Conservation (phyloP, 805 yeast species). For the Yarrowia osloensis region DNA sequence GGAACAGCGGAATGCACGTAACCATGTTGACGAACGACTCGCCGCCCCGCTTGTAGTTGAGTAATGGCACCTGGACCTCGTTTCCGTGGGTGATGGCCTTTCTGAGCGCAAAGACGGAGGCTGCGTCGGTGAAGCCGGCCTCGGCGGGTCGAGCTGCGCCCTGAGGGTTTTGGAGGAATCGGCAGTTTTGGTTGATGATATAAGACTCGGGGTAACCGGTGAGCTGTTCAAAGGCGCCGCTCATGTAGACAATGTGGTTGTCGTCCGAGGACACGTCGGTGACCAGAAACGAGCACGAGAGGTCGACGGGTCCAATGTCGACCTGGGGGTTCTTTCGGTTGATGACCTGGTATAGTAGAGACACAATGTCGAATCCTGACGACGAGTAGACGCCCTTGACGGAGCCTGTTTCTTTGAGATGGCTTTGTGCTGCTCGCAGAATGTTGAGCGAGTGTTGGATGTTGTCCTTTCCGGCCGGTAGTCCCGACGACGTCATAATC, state of each 20-base stretch:
- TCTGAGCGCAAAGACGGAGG: conserved; percentile 11
- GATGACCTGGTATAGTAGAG: conserved; percentile 17
- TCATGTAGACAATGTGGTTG: conserved; percentile 21
- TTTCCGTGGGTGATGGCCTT: not conserved
- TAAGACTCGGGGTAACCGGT: conserved; percentile 18
- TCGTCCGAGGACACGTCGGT: conserved; percentile 5
- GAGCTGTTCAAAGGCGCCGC: conserved; percentile 17
- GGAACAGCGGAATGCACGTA: conserved; percentile 8
- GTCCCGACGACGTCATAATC: not conserved
- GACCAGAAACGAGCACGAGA: conserved; percentile 21
- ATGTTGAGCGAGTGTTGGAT: conserved; percentile 20
- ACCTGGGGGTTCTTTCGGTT: conserved; percentile 28
- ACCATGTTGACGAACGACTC: conserved; percentile 30
- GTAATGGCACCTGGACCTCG: conserved; percentile 23
- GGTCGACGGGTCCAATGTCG: conserved; percentile 22
- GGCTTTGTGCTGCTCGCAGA: conserved; percentile 20
- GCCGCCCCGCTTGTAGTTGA: conserved; percentile 27
- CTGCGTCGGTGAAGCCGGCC: conserved; percentile 10
- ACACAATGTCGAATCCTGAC: conserved; percentile 23
- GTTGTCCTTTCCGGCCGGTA: not conserved
- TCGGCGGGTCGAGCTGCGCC: conserved; percentile 8
- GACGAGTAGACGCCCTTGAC: conserved; percentile 22
- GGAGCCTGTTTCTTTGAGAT: conserved; percentile 9
- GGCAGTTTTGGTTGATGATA: conserved; percentile 21
- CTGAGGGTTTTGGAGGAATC: conserved; percentile 12